Evolutionary conservation across 257 asterid genomes (phyloP), one percentile per base, ranked within the genome.

Genomic region (Forsythia viridissima): DNA sequence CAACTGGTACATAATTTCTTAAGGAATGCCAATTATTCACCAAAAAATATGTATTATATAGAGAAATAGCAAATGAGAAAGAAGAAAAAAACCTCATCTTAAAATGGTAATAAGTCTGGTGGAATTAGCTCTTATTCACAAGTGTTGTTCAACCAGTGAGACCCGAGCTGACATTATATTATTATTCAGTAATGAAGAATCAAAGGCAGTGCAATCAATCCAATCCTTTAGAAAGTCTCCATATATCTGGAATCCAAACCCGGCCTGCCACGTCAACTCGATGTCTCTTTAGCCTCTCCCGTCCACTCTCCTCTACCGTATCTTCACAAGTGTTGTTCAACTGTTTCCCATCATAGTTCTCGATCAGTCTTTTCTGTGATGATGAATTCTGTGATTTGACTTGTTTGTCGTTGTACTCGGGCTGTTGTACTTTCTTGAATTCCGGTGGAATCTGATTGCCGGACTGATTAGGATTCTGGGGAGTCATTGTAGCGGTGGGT

Each of bases 231-330:
- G 93, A 37, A 90, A 67, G 37, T 78, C 85, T 74, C 97, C 97
- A 94, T 76, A 84, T 90, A 21, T 92, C 97, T 74, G 97, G 98
- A 74, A 94, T 89, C 97, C 97, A 90, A 0, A 91, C 97, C 77
- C 82, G 91, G 80, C 97, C 97, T 78, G 93, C 94, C 39, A 91
- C 89, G 74, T 91, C 97, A 6, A 84, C 80, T 80, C 96, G 85
- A 39, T 92, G 97, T 40, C 94, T 84, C 89, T 94, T 87, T 80
- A 92, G 84, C 84, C 94, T 85, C 85, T 92, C 98, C 41, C 93
- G 68, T 77, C 96, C 92, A 30, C 79, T 82, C 15, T 48, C 73
- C 74, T 74, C 80, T 24, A 16, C 51, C 9, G 52, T 46, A 46
- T 46, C 15, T 68, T 84, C 78, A 1, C 77, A 51, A 6, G 63